Conservation (phyloP, 2,329 filamentous ascomycete species). For the Plectosphaerella plurivora region DNA sequence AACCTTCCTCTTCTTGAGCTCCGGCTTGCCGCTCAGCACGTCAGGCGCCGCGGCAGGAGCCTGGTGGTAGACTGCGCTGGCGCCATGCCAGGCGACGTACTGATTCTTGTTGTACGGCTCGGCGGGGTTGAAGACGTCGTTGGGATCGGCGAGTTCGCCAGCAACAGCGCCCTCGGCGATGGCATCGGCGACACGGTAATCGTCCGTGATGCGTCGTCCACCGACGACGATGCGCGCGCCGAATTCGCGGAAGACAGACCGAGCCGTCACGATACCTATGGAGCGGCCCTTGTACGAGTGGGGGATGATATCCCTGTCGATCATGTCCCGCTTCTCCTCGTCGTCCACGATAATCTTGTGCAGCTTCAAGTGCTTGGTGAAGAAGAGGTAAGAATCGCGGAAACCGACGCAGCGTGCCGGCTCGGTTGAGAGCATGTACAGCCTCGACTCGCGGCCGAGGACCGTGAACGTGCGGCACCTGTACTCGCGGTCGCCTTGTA, state of each 20-base stretch:
- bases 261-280: conserved; percentile 93
- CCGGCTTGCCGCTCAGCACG: conserved; percentile 66
- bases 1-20: conserved; percentile 78
- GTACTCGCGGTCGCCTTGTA: conserved; percentile 84
- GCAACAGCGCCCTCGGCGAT: conserved; percentile 75
- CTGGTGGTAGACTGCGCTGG: conserved; percentile 91
- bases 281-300: conserved; percentile 98
- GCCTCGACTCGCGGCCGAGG: conserved; percentile 71
- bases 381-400: conserved; percentile 96
- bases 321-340: conserved; percentile 94
- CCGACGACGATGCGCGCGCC: conserved; percentile 92
- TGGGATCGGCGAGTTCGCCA: conserved; percentile 86
- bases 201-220: conserved; percentile 78
- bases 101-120: conserved; percentile 98
- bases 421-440: conserved; percentile 98
- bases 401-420: conserved; percentile 96
- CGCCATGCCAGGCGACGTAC: conserved; percentile 97
- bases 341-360: conserved; percentile 99
- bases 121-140: conserved; percentile 71
- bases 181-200: conserved; percentile 78
- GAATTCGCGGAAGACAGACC: conserved; percentile 96
- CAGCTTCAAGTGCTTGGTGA: conserved; percentile 93
- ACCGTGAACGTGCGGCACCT: conserved; percentile 94
- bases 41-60: conserved; percentile 72
- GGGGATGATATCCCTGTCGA: conserved; percentile 90